phyloP scores from a whole-genome alignment of 148 eudicot genomes.

The Fagopyrum tataricum region DNA sequence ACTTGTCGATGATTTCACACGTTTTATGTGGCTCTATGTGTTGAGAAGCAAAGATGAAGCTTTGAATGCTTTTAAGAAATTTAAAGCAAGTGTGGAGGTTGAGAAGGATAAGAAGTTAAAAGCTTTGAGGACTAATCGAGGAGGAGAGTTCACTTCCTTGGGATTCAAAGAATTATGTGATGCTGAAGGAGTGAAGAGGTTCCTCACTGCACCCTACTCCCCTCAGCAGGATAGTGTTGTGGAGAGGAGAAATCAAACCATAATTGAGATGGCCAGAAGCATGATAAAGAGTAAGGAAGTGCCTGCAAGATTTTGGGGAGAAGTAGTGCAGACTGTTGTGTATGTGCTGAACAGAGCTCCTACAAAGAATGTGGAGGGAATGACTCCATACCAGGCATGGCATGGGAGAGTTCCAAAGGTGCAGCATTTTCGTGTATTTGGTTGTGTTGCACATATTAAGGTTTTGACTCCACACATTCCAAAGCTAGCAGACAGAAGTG shows the following conservation, averaged over 20 bases:
- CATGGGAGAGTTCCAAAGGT: constrained; percentile 4
- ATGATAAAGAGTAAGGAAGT: background rate
- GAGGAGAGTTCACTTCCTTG: constrained; percentile 5
- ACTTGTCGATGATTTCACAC: constrained; percentile 16
- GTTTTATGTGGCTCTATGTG: constrained; percentile 5
- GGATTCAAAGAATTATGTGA: constrained; percentile 1
- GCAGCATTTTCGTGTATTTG: constrained; percentile 4
- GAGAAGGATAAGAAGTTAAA: background rate
- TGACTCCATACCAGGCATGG: constrained; percentile 13
- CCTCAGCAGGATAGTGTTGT: constrained; percentile 10
- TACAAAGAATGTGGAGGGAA: background rate
- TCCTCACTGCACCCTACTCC: background rate
- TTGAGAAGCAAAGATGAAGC: background rate
- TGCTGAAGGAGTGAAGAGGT: background rate
- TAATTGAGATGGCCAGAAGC: constrained; percentile 6
- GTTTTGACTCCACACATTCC: background rate
- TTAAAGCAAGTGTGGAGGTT: background rate
- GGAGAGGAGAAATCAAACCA: background rate
- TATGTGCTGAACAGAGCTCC: constrained; percentile 3
- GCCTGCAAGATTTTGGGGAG: background rate
- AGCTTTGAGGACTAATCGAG: background rate
- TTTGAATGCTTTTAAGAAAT: background rate
- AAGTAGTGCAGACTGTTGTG: background rate
- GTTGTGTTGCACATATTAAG: background rate
- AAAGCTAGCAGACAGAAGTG: constrained; percentile 1